Evolutionary conservation across 2,329 filamentous ascomycete genomes (phyloP), one percentile per base, ranked within the genome.

Genomic region (Scytalidium lignicola): DNA sequence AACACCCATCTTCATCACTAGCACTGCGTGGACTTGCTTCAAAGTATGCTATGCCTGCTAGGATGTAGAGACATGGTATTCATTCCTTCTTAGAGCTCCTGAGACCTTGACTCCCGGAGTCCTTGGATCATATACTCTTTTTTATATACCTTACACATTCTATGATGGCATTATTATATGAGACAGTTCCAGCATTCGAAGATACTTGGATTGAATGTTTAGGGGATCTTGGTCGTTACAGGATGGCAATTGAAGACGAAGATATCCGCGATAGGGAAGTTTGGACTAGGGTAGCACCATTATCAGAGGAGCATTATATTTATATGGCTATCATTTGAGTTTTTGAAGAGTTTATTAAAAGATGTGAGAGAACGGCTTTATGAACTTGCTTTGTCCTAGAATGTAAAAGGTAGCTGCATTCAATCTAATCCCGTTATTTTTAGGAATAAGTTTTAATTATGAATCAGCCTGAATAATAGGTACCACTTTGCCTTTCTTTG

Each of bases 31-130:
- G 80, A 0, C 67, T 96, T 0, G 85, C 90, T 0, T 77, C 78
- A 0, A 93, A 93, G 53, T 96, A 96, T 58, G 83, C 83, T 0
- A 96, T 97, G 89, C 91, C 92, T 0, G 90, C 88, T 0, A 74
- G 92, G 0, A 93, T 97, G 88, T 97, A 93, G 93, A 78, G 89
- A 0, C 88, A 95, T 58, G 92, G 88, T 0, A 96, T 97, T 3
- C 90, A 95, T 62, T 84, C 82, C 0, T 93, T 93, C 50, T 73
- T 95, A 0, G 89, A 95, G 56, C 65, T 95, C 0, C 66, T 95
- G 0, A 75, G 89, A 0, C 82, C 88, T 55, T 79, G 84, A 2
- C 70, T 96, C 4, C 32, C 32, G 5, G 32, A 5, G 10, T 90
- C 86, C 1, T 68, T 89, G 0, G 90, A 96, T 41, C 86, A 92